Evolutionary conservation across 164 flowering plant genomes (phyloP).

Genomic region (Paratinospora sagittata): DNA sequence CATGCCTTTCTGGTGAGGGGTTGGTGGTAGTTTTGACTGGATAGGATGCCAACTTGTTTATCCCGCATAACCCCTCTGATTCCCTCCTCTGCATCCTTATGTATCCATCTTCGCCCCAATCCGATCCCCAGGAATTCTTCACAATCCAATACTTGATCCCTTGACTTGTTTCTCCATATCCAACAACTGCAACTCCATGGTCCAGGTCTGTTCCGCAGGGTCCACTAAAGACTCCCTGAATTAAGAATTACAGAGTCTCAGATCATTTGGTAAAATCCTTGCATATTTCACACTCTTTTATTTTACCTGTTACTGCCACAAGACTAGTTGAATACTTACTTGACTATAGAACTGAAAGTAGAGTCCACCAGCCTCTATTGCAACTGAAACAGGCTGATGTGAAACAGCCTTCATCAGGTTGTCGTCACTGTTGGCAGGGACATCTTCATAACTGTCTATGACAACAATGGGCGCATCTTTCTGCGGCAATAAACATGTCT

Average conservation of each 20-base stretch:
- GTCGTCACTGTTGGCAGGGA: constrained; percentile 21
- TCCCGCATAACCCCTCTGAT: constrained; percentile 27
- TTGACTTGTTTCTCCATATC: constrained; percentile 24
- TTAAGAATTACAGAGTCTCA: background rate
- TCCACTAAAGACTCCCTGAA: constrained; percentile 30
- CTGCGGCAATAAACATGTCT: constrained; percentile 15
- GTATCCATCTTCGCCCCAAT: constrained; percentile 32
- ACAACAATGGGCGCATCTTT: constrained; percentile 16
- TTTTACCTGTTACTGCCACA: background rate
- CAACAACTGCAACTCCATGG: constrained; percentile 31
- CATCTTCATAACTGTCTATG: constrained; percentile 30
- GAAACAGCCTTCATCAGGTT: constrained; percentile 29
- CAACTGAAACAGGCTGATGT: constrained; percentile 29
- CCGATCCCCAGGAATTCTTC: constrained; percentile 36
- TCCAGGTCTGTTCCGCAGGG: constrained; percentile 24
- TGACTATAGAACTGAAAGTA: constrained; percentile 28
- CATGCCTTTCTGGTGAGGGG: constrained; percentile 4
- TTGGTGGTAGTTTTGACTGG: constrained; percentile 20
- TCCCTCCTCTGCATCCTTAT: constrained; percentile 18
- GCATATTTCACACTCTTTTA: background rate
- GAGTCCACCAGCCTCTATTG: constrained; percentile 31
- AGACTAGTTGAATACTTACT: constrained; percentile 14
- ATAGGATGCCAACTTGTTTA: constrained; percentile 27
- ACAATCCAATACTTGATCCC: constrained; percentile 27
- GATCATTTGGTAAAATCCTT: background rate